phyloP scores from a whole-genome alignment of 1,139 yeast species.

The Geotrichum fermentans region DNA sequence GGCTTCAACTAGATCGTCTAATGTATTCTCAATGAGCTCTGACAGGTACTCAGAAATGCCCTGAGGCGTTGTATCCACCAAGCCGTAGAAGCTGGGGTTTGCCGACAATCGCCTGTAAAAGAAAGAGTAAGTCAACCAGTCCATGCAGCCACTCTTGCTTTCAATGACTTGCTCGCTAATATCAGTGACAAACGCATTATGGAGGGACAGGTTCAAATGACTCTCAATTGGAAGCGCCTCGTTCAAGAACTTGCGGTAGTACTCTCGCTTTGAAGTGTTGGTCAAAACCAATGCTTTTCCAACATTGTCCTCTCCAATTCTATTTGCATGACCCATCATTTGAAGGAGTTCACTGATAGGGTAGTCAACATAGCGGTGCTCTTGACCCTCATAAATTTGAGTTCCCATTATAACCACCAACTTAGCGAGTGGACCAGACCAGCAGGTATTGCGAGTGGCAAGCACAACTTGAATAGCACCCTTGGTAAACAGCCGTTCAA shows the following conservation, averaged over 20 bases:
- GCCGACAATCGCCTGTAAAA: conserved; percentile 73
- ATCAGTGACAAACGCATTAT: conserved; percentile 68
- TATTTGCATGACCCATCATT: conserved; percentile 61
- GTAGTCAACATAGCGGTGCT: conserved; percentile 66
- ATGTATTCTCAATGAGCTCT: conserved; percentile 69
- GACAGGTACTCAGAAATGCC: conserved; percentile 80
- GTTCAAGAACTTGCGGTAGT: conserved; percentile 64
- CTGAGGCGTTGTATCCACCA: conserved; percentile 54
- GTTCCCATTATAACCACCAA: conserved; percentile 68
- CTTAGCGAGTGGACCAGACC: conserved; percentile 48
- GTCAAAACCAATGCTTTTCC: conserved; percentile 56
- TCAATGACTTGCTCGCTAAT: conserved; percentile 61
- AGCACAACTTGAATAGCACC: conserved; percentile 52
- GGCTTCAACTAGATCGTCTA: conserved; percentile 59
- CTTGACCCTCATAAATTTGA: conserved; percentile 65
- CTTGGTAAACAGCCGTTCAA: conserved; percentile 49
- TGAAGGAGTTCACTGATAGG: conserved; percentile 61
- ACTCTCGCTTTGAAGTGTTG: conserved; percentile 50
- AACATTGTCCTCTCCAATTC: conserved; percentile 31
- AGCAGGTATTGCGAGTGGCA: conserved; percentile 54
- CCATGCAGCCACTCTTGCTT: conserved; percentile 79
- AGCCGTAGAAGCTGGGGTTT: conserved; percentile 87
- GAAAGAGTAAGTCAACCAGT: conserved; percentile 81
- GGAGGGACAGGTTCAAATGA: conserved; percentile 51
- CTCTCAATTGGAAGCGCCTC: conserved; percentile 87